A percentile compares a stretch with the other conserved stretches of the same genome.
These are phyloP conservation scores for Eucalyptus pauciflora DNA, from an alignment of 345 rosid genomes.

Conservation along the genomic window DNA sequence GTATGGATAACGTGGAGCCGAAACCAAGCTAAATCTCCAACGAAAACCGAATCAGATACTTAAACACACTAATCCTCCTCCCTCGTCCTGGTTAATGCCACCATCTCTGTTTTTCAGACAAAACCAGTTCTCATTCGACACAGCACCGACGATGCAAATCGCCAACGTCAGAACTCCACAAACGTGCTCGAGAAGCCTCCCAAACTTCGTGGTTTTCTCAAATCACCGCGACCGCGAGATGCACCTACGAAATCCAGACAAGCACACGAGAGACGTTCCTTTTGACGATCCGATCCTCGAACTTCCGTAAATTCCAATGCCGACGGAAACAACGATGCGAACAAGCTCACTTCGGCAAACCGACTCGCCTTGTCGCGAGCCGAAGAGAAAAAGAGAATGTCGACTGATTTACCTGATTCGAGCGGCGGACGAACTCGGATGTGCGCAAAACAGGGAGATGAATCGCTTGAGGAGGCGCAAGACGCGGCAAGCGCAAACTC, in stretches of 20 bases:
- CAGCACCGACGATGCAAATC: neutral
- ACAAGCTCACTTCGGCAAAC: neutral
- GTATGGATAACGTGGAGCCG: neutral
- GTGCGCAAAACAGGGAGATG: neutral
- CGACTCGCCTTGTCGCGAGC: neutral
- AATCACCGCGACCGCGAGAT: neutral
- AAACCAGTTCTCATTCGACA: neutral
- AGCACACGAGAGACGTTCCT: neutral
- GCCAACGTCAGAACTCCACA: neutral
- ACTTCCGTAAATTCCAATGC: neutral
- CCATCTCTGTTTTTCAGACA: neutral
- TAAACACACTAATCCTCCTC: neutral
- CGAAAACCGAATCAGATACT: neutral
- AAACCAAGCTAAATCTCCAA: neutral
- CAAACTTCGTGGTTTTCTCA: neutral
- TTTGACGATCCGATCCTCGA: neutral
- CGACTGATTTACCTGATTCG: neutral
- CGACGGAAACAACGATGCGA: neutral
- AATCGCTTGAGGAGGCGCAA: neutral
- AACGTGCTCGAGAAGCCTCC: neutral
- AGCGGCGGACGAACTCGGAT: neutral
- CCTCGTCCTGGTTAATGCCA: neutral
- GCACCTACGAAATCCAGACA: neutral
- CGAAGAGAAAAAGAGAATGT: neutral
- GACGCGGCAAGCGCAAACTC: neutral